Conservation (phyloP, 2,329 filamentous ascomycete species). For the Arthrobotrys megalospora region DNA sequence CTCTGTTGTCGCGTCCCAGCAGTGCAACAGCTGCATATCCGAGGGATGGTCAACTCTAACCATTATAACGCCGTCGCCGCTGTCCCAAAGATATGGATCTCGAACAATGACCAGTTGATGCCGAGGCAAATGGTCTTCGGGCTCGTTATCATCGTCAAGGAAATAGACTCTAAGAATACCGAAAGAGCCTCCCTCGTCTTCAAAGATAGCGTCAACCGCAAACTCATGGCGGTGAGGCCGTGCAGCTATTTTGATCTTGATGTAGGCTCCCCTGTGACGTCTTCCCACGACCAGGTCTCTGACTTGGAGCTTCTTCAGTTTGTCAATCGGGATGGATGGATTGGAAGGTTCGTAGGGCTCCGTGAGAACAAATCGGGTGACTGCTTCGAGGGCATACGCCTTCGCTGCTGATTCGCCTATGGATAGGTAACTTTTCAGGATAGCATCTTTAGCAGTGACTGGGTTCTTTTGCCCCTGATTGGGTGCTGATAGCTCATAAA, state of each 20-base stretch:
- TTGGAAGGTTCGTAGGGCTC: slow-evolving; percentile 49
- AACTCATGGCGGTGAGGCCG: slow-evolving; percentile 8
- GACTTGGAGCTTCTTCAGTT: slow-evolving; percentile 46
- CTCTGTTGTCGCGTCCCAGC: slow-evolving; percentile 23
- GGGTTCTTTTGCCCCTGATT: slow-evolving; percentile 32
- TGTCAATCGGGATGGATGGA: slow-evolving; percentile 35
- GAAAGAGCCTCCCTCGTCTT: slow-evolving; percentile 47
- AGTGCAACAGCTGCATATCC: slow-evolving; percentile 30
- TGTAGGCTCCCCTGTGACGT: slow-evolving; percentile 35
- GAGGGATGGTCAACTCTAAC: slow-evolving; percentile 51
- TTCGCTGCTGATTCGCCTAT: background rate
- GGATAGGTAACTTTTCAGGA: background rate
- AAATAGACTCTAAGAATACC: slow-evolving; percentile 48
- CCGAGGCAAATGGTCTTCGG: background rate
- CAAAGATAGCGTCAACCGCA: slow-evolving; percentile 30
- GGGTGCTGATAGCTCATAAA: background rate
- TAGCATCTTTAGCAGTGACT: slow-evolving; percentile 18
- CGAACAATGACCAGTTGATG: slow-evolving; percentile 24
- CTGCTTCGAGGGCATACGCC: background rate
- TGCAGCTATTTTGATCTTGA: slow-evolving; percentile 23
- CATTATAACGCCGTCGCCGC: background rate
- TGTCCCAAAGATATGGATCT: slow-evolving; percentile 48
- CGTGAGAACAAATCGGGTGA: slow-evolving; percentile 21
- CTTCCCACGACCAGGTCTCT: slow-evolving; percentile 46
- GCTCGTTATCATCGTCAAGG: slow-evolving; percentile 4